Evolutionary conservation across 2,329 filamentous ascomycete species (phyloP), one percentile per base, ranked within the genome.

Genomic region (Cordyceps javanica): DNA sequence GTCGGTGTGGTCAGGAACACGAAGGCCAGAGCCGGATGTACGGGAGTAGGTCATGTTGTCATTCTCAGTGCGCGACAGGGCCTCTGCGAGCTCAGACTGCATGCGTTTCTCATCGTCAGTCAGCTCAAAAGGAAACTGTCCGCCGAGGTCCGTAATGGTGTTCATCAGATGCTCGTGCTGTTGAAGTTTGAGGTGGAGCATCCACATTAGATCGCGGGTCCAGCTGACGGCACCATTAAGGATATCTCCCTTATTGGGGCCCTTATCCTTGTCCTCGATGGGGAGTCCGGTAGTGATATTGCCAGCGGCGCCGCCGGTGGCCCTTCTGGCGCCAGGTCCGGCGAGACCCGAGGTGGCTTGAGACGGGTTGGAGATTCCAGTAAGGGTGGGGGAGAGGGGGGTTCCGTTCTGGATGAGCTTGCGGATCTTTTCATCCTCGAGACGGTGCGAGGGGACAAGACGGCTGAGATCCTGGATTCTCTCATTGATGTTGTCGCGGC

Each of bases 191-290:
- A 90, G 81, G 68, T 96, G 87, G 60, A 96, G 77, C 76, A 95
- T 88, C 94, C 94, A 97, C 91, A 97, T 96, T 54, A 99, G 80
- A 74, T 99, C 94, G 62, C 93, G 86, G 60, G 91, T 97, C 94
- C 94, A 99, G 73, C 91, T 91, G 55, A 97, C 94, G 34, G 93
- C 90, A 30, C 94, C 93, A 68, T 97, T 97, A 66, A 99, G 86
- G 60, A 99, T 97, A 66, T 99, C 94, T 50, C 94, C 94, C 76
- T 99, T 99, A 79, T 97, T 97, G 6, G 94, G 94, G 0, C 94
- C 94, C 70, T 97, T 97, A 75, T 99, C 94, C 71, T 97, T 97
- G 64, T 97, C 94, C 66, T 99, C 94, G 36, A 96, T 82, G 0
- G 94, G 93, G 30, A 97, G 81, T 14, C 92, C 91, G 62, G 93